Conservation (phyloP, 2,329 filamentous ascomycete genomes). For the Aspergillus ustus region DNA sequence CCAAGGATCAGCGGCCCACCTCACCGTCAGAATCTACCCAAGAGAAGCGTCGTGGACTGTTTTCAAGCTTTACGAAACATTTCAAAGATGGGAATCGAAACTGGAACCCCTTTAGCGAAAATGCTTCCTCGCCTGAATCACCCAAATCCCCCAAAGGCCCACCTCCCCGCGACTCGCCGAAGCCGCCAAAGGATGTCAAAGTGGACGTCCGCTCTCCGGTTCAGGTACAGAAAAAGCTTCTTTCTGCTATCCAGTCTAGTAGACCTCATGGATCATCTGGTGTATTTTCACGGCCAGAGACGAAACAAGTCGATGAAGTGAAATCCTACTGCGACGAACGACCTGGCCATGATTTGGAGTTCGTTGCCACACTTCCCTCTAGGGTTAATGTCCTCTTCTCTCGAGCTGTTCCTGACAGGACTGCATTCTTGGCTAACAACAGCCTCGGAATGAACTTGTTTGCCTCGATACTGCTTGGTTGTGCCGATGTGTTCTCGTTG, state of each 20-base stretch:
- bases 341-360: constrained; percentile 73
- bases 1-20: constrained; percentile 31
- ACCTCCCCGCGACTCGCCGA: constrained; percentile 43
- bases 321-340: constrained; percentile 83
- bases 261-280: constrained; percentile 74
- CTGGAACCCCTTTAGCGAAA: constrained; percentile 27
- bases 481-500: constrained; percentile 74
- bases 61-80: constrained; percentile 69
- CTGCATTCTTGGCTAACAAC: constrained; percentile 65
- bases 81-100: constrained; percentile 62
- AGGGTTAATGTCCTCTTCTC: constrained; percentile 76
- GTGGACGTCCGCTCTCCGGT: constrained; percentile 43
- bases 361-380: constrained; percentile 70
- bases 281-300: constrained; percentile 74
- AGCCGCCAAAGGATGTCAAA: constrained; percentile 34
- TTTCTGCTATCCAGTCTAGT: constrained; percentile 78
- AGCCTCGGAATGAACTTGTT: constrained; percentile 70
- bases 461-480: constrained; percentile 69
- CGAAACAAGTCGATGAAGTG: constrained; percentile 77
- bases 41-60: constrained; percentile 61
- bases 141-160: constrained; percentile 43
- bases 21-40: constrained; percentile 31
- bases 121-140: constrained; percentile 30
- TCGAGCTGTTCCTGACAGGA: constrained; percentile 56
- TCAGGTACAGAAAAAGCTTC: constrained; percentile 57